phyloP scores from a whole-genome alignment of 1,284 basidiomycete species.

The Sanghuangporus sanghuang region DNA sequence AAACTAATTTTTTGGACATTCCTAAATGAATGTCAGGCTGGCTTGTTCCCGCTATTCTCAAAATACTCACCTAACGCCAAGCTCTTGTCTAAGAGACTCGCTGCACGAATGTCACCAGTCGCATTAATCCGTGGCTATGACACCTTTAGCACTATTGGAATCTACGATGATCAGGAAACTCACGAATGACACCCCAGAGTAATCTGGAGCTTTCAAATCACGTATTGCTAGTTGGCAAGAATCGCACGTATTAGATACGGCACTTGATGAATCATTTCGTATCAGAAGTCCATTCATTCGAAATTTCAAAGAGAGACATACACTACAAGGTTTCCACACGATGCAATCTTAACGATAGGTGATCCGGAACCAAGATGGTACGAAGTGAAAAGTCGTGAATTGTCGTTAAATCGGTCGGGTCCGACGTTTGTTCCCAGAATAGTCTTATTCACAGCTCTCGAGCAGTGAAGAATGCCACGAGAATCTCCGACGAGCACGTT shows the following conservation, averaged over 20 bases:
- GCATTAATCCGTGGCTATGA: not conserved
- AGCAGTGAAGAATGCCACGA: conserved; percentile 2
- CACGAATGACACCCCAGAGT: conserved; percentile 3
- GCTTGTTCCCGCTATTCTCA: not conserved
- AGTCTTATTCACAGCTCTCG: not conserved
- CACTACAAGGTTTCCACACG: conserved; percentile 4
- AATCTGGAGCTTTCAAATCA: conserved; percentile 9
- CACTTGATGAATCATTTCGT: not conserved
- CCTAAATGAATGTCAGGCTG: conserved; percentile 31
- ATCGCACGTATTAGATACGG: not conserved
- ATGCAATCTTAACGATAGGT: not conserved
- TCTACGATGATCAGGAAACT: not conserved
- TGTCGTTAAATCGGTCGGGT: conserved; percentile 9
- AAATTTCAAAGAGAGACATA: not conserved
- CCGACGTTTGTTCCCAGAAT: not conserved
- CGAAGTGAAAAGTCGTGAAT: conserved; percentile 12
- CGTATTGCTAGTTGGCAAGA: conserved; percentile 1
- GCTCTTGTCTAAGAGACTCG: conserved; percentile 43
- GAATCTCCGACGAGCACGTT: conserved; percentile 12
- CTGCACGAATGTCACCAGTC: conserved; percentile 47
- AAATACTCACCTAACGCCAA: conserved; percentile 46
- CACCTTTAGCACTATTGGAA: not conserved
- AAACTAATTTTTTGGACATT: conserved; percentile 42
- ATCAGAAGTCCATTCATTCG: not conserved
- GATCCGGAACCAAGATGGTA: not conserved